Base-by-base conservation (phyloP, 2,329 filamentous ascomycete species). In the Cytospora mali region DNA sequence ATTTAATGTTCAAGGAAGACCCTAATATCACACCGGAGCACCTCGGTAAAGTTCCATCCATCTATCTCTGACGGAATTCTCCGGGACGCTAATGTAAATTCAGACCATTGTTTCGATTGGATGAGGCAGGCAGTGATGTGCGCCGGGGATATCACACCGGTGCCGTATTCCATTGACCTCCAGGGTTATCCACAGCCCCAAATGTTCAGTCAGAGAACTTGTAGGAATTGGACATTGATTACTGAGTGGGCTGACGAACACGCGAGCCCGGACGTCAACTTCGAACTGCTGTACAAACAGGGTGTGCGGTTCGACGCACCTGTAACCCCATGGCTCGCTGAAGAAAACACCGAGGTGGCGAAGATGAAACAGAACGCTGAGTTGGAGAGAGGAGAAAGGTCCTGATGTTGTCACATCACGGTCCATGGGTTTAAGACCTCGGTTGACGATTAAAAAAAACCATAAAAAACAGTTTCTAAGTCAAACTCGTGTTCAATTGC, bases 201-300 rank as follows among this genome's bases (percentile, higher is more conserved):
- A 10, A 23, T 23, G 7, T 13, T 46, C 5, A 46, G 39, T 42
- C 18, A 42, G 39, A 42, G 39, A 10, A 46, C n/a, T 46, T 46
- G n/a, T n/a, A 23, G 42, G 42, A 46, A 46, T 10, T 46, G 42
- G 42, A 46, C n/a, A 11, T 23, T 23, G 42, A 13, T 46, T 11
- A 23, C 42, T 21, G n/a, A 46, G 42, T 46, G 42, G 42, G n/a
- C 42, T 46, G 42, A 46, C 42, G 42, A 46, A n/a, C 42, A 46
- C 23, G 42, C 42, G 42, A 21, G 42, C 14, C 42, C n/a, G n/a
- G n/a, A 46, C n/a, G n/a, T 23, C 42, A 46, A 46, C 21, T 46
- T 23, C 21, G 9, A 13, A 13, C 42, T 21, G 42, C n/a, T 46
- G n/a, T 46, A 46, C 9, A 21, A 42, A 23, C 42, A 46, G 42